Conservation (phyloP, 805 yeast genomes). For the Ogataea neopini region DNA sequence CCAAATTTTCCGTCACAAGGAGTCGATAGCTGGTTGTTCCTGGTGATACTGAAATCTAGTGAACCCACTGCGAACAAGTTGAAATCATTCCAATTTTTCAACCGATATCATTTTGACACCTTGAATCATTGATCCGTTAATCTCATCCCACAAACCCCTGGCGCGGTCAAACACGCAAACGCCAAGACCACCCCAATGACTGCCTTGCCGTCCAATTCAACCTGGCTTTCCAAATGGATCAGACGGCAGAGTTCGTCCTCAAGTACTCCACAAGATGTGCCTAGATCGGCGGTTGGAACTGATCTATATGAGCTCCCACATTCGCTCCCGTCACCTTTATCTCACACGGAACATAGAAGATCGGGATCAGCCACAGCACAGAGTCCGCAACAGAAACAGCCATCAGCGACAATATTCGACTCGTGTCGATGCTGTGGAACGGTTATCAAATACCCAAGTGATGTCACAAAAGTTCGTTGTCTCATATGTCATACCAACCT, state of each 20-base stretch:
- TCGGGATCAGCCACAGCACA: conserved; percentile 1
- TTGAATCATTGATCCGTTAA: background rate
- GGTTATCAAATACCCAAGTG: conserved; percentile 39
- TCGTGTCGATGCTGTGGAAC: conserved; percentile 52
- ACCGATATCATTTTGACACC: background rate
- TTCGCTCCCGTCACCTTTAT: background rate
- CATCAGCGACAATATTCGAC: conserved; percentile 20
- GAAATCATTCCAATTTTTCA: background rate
- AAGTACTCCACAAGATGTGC: background rate
- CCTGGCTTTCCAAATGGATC: conserved; percentile 5
- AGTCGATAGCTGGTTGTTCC: background rate
- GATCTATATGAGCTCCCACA: background rate
- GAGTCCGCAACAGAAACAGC: background rate
- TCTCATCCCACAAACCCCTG: background rate
- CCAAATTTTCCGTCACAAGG: background rate
- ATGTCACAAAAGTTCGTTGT: conserved; percentile 51
- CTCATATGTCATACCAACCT: conserved; percentile 55
- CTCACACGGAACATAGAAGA: conserved; percentile 1
- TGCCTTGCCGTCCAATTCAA: conserved; percentile 5
- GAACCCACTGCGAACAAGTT: background rate
- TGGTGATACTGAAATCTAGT: background rate
- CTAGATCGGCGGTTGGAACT: conserved; percentile 3
- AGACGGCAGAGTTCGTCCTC: conserved; percentile 2
- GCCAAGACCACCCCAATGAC: conserved; percentile 1
- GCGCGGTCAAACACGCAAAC: background rate